Conservation (phyloP, 208 protist genomes). For the Trichomonas tenax region DNA sequence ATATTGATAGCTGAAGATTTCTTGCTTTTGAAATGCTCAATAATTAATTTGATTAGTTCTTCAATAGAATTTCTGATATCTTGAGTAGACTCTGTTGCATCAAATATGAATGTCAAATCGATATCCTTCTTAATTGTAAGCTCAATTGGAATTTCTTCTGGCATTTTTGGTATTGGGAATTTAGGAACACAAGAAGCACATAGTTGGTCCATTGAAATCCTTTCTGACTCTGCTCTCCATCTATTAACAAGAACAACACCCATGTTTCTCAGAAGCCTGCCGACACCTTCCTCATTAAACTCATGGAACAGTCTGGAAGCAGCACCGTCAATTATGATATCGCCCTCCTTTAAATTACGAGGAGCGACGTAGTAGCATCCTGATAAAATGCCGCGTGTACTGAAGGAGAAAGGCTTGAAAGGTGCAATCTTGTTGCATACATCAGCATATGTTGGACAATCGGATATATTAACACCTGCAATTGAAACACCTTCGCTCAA, state of each 20-base stretch:
- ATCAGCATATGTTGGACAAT: neutral
- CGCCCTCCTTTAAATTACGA: neutral
- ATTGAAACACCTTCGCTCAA: neutral
- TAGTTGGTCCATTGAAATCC: neutral
- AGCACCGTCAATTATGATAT: neutral
- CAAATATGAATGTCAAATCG: neutral
- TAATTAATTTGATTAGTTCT: neutral
- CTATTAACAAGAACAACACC: neutral
- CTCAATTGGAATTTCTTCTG: neutral
- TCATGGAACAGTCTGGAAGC: neutral
- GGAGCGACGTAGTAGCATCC: neutral
- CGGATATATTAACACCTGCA: neutral
- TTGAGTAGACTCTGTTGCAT: neutral
- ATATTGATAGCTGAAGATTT: neutral
- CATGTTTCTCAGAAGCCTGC: neutral
- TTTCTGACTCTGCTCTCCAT: neutral
- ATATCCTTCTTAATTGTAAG: neutral
- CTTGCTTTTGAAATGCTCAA: neutral
- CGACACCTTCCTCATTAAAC: neutral
- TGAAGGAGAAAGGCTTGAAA: neutral
- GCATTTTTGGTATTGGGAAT: neutral
- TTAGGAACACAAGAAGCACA: neutral
- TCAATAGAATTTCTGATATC: neutral
- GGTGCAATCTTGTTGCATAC: neutral
- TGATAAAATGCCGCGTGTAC: neutral